phyloP scores from a whole-genome alignment of 2,329 filamentous ascomycete genomes.

The Colletotrichum filicis region DNA sequence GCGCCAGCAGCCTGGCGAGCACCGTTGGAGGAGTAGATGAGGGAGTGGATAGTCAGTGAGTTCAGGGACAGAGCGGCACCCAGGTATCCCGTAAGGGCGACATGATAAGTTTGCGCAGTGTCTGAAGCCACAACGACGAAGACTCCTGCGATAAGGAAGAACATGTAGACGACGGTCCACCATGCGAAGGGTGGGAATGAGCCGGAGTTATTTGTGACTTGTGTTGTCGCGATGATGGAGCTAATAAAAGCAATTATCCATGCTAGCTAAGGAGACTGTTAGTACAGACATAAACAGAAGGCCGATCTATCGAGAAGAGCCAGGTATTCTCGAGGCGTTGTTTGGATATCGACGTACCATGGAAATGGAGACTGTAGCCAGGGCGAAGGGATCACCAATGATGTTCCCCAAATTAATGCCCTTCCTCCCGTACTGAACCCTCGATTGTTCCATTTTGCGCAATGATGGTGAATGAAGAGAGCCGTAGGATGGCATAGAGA shows the following conservation, averaged over 20 bases:
- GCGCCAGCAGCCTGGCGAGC: slow-evolving; percentile 88
- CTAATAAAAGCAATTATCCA: slow-evolving; percentile 94
- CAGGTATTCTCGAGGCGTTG: background rate
- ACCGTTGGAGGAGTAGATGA: slow-evolving; percentile 81
- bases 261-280: slow-evolving; percentile 72
- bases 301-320: background rate
- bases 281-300: background rate
- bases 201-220: slow-evolving; percentile 45
- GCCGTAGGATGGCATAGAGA: slow-evolving; percentile 80
- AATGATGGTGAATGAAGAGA: slow-evolving; percentile 79
- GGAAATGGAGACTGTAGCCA: slow-evolving; percentile 92
- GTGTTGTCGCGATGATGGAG: slow-evolving; percentile 78
- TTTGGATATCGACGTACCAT: slow-evolving; percentile 69
- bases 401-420: slow-evolving; percentile 87
- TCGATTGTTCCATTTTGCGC: slow-evolving; percentile 82
- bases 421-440: slow-evolving; percentile 63
- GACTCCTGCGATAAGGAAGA: slow-evolving; percentile 84
- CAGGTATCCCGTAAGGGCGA: slow-evolving; percentile 90
- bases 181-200: slow-evolving; percentile 88
- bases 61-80: slow-evolving; percentile 85
- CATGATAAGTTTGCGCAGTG: slow-evolving; percentile 86
- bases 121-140: slow-evolving; percentile 87
- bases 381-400: slow-evolving; percentile 93
- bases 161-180: slow-evolving; percentile 89
- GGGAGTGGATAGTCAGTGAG: slow-evolving; percentile 85